Conservation (phyloP, 176 grass and related monocot species). For the Eragrostis nindensis region DNA sequence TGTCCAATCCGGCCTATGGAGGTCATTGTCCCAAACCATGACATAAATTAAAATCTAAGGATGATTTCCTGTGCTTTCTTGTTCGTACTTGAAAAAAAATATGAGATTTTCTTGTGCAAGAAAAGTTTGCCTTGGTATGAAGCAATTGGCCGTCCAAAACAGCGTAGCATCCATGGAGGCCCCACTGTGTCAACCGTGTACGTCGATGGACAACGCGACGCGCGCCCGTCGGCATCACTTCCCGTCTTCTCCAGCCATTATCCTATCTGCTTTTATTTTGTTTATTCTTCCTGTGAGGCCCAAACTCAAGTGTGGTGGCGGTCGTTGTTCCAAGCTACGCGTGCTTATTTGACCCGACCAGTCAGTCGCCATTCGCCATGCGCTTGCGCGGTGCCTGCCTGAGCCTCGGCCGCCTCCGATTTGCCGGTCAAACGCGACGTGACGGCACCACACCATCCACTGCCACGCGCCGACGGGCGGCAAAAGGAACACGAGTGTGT, state of each 20-base stretch:
- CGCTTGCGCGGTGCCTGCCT: neutral
- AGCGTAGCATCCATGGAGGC: neutral
- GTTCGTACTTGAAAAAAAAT: no score
- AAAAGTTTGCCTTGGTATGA: neutral
- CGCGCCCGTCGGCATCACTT: no score
- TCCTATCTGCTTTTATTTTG: rapidly evolving
- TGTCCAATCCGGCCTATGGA: neutral
- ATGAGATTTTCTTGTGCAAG: no score
- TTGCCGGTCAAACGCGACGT: conserved; percentile 45
- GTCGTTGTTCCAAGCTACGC: conserved; percentile 30
- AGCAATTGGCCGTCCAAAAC: neutral
- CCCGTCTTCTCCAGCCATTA: neutral
- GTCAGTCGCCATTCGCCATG: neutral
- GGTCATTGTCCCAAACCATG: neutral
- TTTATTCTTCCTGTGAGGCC: neutral
- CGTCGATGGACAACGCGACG: no score
- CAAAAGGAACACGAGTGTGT: neutral
- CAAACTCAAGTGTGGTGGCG: neutral
- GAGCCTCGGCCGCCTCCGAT: neutral
- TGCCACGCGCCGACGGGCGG: no score
- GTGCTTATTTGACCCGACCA: conserved; percentile 41
- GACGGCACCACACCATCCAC: neutral
- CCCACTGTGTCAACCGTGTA: neutral
- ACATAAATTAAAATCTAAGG: neutral
- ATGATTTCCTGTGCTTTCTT: neutral